These are phyloP conservation scores for Trametes meyenii DNA, from an alignment of 768 basidiomycete species.

Conservation along the genomic window DNA sequence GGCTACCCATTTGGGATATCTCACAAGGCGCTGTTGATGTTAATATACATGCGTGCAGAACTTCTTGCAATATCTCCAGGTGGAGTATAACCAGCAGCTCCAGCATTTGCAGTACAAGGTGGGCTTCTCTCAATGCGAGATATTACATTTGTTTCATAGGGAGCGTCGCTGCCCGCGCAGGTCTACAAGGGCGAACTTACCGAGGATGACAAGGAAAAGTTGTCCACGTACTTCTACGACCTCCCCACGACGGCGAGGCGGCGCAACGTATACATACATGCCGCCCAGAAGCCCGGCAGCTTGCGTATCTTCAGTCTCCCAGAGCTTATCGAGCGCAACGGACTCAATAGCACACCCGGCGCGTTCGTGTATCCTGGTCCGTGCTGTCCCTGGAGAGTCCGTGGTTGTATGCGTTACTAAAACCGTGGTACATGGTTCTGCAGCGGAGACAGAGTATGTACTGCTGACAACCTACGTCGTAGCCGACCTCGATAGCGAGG, in stretches of 20 bases:
- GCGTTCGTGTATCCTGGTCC: slow-evolving; percentile 69
- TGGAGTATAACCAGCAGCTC: slow-evolving; percentile 58
- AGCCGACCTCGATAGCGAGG: slow-evolving; percentile 72
- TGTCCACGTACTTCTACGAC: slow-evolving; percentile 87
- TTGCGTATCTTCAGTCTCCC: slow-evolving; percentile 59
- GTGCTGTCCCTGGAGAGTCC: not conserved
- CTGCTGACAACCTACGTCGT: slow-evolving; percentile 65
- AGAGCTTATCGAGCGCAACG: slow-evolving; percentile 51
- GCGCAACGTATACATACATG: slow-evolving; percentile 78
- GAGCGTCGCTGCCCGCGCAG: slow-evolving; percentile 29
- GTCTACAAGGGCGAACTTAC: slow-evolving; percentile 60
- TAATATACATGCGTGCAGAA: slow-evolving; percentile 43
- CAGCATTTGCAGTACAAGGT: slow-evolving; percentile 77
- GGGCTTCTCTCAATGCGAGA: slow-evolving; percentile 18
- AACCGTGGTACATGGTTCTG: not conserved
- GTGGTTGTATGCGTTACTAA: not conserved
- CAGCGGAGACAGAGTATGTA: slow-evolving; percentile 28
- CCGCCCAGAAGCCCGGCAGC: slow-evolving; percentile 46
- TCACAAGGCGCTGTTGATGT: not conserved
- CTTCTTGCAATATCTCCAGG: slow-evolving; percentile 66
- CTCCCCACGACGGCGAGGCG: slow-evolving; percentile 70
- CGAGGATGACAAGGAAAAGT: slow-evolving; percentile 51
- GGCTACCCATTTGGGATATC: not conserved
- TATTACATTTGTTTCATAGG: not conserved
- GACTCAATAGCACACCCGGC: slow-evolving; percentile 43